Evolutionary conservation across 371 early-diverging fungal species (phyloP), one percentile per base, ranked within the genome.

Genomic region (Capillidium heterosporum): DNA sequence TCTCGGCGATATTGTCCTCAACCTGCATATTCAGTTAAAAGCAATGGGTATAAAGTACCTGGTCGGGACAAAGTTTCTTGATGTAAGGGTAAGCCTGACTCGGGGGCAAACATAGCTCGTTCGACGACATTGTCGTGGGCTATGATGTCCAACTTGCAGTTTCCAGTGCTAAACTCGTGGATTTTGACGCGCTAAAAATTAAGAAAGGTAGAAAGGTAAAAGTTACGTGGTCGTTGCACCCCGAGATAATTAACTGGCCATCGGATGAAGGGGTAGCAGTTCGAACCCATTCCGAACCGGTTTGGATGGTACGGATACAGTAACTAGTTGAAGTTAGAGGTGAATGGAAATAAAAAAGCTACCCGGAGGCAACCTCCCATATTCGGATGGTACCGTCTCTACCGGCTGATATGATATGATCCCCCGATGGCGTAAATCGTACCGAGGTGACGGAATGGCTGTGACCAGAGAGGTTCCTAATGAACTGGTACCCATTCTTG

Each of bases 111-210:
- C 4, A 75, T 78, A 0, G 85, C 83, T 50, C 82, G 83, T 63
- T 95, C 95, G 17, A 95, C 84, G n/a, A 94, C 93, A 63, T 95
- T 90, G 15, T 87, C 89, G 64, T 94, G 95, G 15, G 90, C 94
- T 49, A 85, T 74, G 60, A 91, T 67, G 48, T 87, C 87, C 59
- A 67, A 67, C 61, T 81, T 82, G 57, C 77, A 75, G 50, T 85
- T 85, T 35, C 89, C 87, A n/a, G 82, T 69, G 8, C 67, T 50
- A 0, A 73, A 60, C 59, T 89, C 87, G 89, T 88, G 90, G 10
- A 91, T 59, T n/a, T 84, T 75, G 7, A 89, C 73, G 21, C 83
- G 83, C 85, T 87, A 63, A 28, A 24, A 32, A 54, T 28, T 15
- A 31, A 19, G 4, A 44, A 32, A 39, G 17, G 19, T 17, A 41